Evolutionary conservation across 257 asterid species (phyloP).

Genomic region (Solanum peruvianum): DNA sequence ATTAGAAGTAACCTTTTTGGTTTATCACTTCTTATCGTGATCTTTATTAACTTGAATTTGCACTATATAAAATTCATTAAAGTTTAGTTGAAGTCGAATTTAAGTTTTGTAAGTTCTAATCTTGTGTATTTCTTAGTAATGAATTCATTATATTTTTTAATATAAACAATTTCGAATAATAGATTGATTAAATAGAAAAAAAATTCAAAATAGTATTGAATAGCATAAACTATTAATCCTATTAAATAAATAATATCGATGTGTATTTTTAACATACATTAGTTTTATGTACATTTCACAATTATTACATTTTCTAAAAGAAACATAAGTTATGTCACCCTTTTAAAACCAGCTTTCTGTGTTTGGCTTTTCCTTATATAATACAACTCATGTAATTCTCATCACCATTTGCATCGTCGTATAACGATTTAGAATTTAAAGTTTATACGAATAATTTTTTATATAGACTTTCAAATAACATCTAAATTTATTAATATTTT

Average conservation of each 20-base stretch:
- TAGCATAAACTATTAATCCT: not conserved
- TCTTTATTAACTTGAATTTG: not conserved
- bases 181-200: not conserved
- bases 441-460: not conserved
- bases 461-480: not conserved
- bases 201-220: not conserved
- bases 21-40: not conserved
- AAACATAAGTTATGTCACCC: not conserved
- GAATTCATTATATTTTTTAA: not conserved
- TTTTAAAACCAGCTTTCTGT: slow-evolving; percentile 17
- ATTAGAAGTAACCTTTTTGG: not conserved
- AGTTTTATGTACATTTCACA: not conserved
- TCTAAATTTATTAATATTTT: not conserved
- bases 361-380: not conserved
- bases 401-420: not conserved
- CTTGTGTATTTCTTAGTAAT: too few species aligned
- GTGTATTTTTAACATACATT: not conserved
- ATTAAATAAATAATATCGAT: too few species aligned
- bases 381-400: not conserved
- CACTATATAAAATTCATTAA: not conserved
- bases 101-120: too few species aligned
- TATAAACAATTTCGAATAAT: not conserved
- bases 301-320: not conserved
- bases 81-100: too few species aligned
- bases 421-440: not conserved